These are phyloP conservation scores for Toxicodendron radicans DNA, from an alignment of 345 rosid genomes.

Conservation along the genomic window DNA sequence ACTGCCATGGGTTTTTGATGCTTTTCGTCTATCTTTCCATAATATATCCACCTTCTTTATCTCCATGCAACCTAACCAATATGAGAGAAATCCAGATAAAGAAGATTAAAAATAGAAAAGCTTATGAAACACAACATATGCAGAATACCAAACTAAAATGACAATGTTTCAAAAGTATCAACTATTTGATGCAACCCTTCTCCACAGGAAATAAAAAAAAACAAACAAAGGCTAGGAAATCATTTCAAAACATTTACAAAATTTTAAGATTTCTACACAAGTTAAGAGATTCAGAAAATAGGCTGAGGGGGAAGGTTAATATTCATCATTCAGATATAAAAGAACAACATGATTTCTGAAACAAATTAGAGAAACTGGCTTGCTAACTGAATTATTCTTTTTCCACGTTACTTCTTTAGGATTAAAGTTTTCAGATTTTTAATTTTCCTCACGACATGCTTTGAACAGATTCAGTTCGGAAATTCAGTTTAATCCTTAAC, in stretches of 20 bases:
- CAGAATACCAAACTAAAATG: constrained; percentile 10
- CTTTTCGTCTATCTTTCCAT: constrained; percentile 64
- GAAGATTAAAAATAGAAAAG: neutral
- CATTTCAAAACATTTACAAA: neutral
- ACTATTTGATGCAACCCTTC: neutral
- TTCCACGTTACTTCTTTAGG: neutral
- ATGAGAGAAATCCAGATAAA: constrained; percentile 19
- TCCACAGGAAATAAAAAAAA: neutral
- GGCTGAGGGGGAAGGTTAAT: neutral
- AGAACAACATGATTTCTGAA: neutral
- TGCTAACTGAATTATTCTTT: neutral
- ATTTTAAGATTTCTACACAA: neutral
- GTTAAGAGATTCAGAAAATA: neutral
- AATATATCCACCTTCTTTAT: constrained; percentile 76
- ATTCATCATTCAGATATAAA: neutral
- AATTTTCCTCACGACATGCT: neutral
- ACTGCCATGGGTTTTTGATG: constrained; percentile 26
- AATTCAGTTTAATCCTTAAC: neutral
- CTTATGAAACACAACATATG: neutral
- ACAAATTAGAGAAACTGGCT: neutral
- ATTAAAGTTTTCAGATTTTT: neutral
- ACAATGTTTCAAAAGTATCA: neutral
- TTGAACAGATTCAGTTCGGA: constrained; percentile 11
- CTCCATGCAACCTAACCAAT: constrained; percentile 61
- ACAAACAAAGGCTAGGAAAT: neutral